Percentiles rank a stretch among this genome's conserved stretches.
phyloP scores from a whole-genome alignment of 2,329 filamentous ascomycete species.

The Microdochium paspali region DNA sequence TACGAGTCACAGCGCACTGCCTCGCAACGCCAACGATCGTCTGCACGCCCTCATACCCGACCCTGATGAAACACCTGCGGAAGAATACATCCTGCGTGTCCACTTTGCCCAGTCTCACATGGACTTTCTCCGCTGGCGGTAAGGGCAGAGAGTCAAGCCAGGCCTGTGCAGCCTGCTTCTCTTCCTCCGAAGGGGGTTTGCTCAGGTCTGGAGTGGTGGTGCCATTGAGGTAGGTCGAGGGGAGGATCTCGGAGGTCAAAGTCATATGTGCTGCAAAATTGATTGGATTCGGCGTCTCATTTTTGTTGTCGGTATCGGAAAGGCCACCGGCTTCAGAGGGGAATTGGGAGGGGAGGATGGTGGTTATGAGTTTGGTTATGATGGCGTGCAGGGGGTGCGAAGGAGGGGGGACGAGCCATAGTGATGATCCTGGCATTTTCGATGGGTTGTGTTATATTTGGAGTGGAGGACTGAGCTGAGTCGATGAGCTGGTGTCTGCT shows the following conservation, averaged over 20 bases:
- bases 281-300: not conserved
- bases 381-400: constrained; percentile 11
- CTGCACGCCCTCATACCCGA: constrained; percentile 11
- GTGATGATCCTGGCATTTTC: constrained; percentile 19
- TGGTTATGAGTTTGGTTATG: constrained; percentile 12
- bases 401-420: constrained; percentile 19
- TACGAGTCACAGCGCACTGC: constrained; percentile 11
- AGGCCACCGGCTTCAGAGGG: constrained; percentile 10
- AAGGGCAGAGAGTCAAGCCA: constrained; percentile 17
- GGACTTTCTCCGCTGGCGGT: constrained; percentile 3
- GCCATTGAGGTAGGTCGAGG: constrained; percentile 9
- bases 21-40: constrained; percentile 14
- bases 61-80: constrained; percentile 17
- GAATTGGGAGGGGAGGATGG: constrained; percentile 14
- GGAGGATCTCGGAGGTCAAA: constrained; percentile 16
- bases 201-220: not conserved
- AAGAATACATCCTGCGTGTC: constrained; percentile 16
- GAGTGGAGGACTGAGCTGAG: no score
- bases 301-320: no score
- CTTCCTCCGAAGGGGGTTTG: not conserved
- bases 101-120: constrained; percentile 7
- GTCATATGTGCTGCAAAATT: constrained; percentile 19
- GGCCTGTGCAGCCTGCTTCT: constrained; percentile 9
- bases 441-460: no score
- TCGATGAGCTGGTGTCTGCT: no score